A percentile compares a stretch with the other conserved stretches of the same genome.
Conservation (phyloP, 805 yeast genomes). For the Starmerella gropengiesseri region DNA sequence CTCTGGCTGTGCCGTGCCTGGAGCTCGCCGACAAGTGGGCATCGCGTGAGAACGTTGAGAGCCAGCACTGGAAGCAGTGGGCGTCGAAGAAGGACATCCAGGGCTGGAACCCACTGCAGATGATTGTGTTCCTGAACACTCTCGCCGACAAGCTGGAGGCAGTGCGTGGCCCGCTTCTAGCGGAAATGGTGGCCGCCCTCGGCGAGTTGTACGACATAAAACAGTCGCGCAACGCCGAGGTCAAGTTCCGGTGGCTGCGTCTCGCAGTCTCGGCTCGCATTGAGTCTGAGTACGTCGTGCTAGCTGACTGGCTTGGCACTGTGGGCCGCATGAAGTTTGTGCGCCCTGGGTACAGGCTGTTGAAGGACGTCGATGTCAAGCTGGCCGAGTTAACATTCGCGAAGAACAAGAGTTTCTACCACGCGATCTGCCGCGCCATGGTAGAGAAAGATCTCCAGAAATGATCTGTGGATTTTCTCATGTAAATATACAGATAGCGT, state of each 20-base stretch:
- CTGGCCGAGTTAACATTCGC: conserved; percentile 58
- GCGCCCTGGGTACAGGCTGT: conserved; percentile 67
- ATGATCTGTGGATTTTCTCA: too few relatives aligned
- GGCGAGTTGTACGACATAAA: conserved; percentile 37
- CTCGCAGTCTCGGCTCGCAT: conserved; percentile 47
- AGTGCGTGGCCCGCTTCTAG: conserved; percentile 25
- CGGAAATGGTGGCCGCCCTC: conserved; percentile 31
- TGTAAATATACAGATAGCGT: too few relatives aligned
- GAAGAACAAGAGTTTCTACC: conserved; percentile 50
- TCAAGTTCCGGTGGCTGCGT: conserved; percentile 64
- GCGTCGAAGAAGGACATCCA: conserved; percentile 44
- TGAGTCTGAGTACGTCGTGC: conserved; percentile 36
- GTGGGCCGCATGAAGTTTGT: conserved; percentile 94
- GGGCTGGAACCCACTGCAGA: conserved; percentile 60
- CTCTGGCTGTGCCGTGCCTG: conserved; percentile 63
- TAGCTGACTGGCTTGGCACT: conserved; percentile 79
- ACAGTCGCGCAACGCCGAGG: conserved; percentile 63
- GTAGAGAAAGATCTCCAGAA: conserved; percentile 71
- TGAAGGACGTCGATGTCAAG: conserved; percentile 51
- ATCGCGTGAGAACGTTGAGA: conserved; percentile 26
- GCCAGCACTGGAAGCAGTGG: conserved; percentile 18
- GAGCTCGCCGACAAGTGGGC: conserved; percentile 58
- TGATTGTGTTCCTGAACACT: conserved; percentile 66
- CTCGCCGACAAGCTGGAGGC: conserved; percentile 35
- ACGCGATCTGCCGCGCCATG: conserved; percentile 73